phyloP scores from a whole-genome alignment of 1,284 basidiomycete genomes.

The Sanghuangporus baumii region DNA sequence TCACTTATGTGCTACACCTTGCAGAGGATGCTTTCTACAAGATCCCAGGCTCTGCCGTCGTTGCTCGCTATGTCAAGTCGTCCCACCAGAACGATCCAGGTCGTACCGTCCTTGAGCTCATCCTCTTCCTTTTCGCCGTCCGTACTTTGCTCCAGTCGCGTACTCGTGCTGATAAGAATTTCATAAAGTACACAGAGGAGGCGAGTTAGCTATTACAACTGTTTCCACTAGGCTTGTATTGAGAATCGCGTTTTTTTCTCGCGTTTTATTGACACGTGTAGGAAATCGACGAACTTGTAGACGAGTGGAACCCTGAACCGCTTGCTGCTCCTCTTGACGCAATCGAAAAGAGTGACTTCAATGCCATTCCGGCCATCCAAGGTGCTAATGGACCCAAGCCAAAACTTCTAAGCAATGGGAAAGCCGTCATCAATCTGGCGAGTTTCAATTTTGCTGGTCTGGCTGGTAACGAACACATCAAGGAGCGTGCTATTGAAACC shows the following conservation, averaged over 20 bases:
- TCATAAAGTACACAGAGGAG: slow-evolving; percentile 88
- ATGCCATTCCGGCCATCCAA: slow-evolving; percentile 70
- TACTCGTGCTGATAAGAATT: slow-evolving; percentile 89
- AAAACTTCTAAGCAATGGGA: slow-evolving; percentile 68
- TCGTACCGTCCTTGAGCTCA: slow-evolving; percentile 85
- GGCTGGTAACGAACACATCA: slow-evolving; percentile 83
- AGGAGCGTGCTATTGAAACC: slow-evolving; percentile 80
- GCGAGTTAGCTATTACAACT: slow-evolving; percentile 39
- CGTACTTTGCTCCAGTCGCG: slow-evolving; percentile 86
- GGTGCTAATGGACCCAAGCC: slow-evolving; percentile 84
- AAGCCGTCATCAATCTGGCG: slow-evolving; percentile 83
- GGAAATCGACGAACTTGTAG: slow-evolving; percentile 96
- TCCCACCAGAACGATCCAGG: slow-evolving; percentile 91
- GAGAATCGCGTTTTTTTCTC: neutral
- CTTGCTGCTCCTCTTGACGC: slow-evolving; percentile 61
- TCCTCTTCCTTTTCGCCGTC: slow-evolving; percentile 86
- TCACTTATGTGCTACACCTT: slow-evolving; percentile 49
- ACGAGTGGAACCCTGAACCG: slow-evolving; percentile 92
- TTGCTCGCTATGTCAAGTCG: slow-evolving; percentile 87
- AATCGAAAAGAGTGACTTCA: slow-evolving; percentile 65
- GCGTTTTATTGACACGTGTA: slow-evolving; percentile 28
- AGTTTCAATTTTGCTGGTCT: slow-evolving; percentile 93
- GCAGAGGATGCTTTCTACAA: slow-evolving; percentile 61
- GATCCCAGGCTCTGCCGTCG: slow-evolving; percentile 85
- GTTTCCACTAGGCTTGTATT: neutral